phyloP scores from a whole-genome alignment of 352 stramenopile species.

The Halophytophthora polymorphica region DNA sequence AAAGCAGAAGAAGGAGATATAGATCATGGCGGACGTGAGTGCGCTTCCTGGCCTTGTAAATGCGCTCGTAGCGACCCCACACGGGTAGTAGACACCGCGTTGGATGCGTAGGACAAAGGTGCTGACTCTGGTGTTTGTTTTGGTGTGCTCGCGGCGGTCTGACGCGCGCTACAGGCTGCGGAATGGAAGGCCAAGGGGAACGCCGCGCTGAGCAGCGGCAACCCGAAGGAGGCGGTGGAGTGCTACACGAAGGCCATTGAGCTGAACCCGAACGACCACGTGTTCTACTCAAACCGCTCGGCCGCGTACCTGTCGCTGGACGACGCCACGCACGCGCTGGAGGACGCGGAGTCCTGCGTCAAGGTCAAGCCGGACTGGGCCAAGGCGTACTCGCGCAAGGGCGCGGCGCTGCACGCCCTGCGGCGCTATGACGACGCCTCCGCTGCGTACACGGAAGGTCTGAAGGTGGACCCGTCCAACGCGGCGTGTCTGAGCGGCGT shows the following conservation, averaged over 20 bases:
- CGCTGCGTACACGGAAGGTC: slow-evolving; percentile 77
- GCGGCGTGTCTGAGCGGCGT: slow-evolving; percentile 90
- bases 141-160: too few relatives aligned
- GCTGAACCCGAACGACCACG: slow-evolving; percentile 93
- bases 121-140: too few relatives aligned
- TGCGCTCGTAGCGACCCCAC: background rate
- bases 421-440: slow-evolving; percentile 83
- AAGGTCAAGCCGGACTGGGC: slow-evolving; percentile 92
- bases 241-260: slow-evolving; percentile 97
- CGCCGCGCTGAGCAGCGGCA: slow-evolving; percentile 89
- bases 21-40: slow-evolving; percentile 25
- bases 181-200: slow-evolving; percentile 96
- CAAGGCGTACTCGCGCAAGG: slow-evolving; percentile 98
- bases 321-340: slow-evolving; percentile 91
- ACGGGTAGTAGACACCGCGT: slow-evolving; percentile 8
- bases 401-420: slow-evolving; percentile 95
- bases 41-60: background rate
- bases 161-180: slow-evolving; percentile 17
- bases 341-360: slow-evolving; percentile 97
- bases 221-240: slow-evolving; percentile 94
- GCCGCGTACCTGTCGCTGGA: slow-evolving; percentile 96
- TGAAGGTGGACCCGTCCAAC: slow-evolving; percentile 92
- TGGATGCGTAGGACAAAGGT: too few relatives aligned
- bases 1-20: slow-evolving; percentile 12
- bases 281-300: slow-evolving; percentile 98